A percentile compares a stretch with the other conserved stretches of the same genome.
These are phyloP conservation scores for Pichia nakasei DNA, from an alignment of 805 yeast species.

Conservation along the genomic window DNA sequence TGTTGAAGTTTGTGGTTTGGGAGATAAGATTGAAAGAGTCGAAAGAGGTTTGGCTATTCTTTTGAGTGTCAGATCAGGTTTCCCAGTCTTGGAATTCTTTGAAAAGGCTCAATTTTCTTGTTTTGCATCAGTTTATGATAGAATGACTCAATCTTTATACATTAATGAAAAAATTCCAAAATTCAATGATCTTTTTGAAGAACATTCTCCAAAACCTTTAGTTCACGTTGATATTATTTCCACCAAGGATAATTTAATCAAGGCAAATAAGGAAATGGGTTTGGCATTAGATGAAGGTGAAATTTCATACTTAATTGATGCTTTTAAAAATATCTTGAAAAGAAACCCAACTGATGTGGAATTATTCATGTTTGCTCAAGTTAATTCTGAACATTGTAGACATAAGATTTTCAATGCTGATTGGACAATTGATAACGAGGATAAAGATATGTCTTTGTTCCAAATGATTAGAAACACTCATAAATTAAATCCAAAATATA, in stretches of 20 bases:
- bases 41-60: constrained; percentile 84
- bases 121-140: constrained; percentile 70
- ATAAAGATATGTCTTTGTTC: constrained; percentile 69
- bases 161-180: constrained; percentile 50
- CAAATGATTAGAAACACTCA: constrained; percentile 96
- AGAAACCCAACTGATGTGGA: constrained; percentile 98
- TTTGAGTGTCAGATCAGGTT: constrained; percentile 62
- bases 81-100: constrained; percentile 51
- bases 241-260: constrained; percentile 47
- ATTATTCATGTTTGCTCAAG: constrained; percentile 98
- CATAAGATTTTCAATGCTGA: constrained; percentile 98
- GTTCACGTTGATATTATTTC: constrained; percentile 60
- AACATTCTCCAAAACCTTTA: constrained; percentile 75
- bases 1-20: constrained; percentile 78
- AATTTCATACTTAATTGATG: constrained; percentile 75
- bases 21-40: constrained; percentile 61
- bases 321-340: constrained; percentile 65
- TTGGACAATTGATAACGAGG: constrained; percentile 87
- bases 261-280: constrained; percentile 79
- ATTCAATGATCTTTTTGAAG: constrained; percentile 63
- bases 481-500: constrained; percentile 64
- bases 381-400: constrained; percentile 98
- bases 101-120: constrained; percentile 41
- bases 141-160: constrained; percentile 84
- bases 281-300: constrained; percentile 93